These are phyloP conservation scores for Chlorophyllum brunneum DNA, from an alignment of 768 basidiomycete species.

Conservation along the genomic window DNA sequence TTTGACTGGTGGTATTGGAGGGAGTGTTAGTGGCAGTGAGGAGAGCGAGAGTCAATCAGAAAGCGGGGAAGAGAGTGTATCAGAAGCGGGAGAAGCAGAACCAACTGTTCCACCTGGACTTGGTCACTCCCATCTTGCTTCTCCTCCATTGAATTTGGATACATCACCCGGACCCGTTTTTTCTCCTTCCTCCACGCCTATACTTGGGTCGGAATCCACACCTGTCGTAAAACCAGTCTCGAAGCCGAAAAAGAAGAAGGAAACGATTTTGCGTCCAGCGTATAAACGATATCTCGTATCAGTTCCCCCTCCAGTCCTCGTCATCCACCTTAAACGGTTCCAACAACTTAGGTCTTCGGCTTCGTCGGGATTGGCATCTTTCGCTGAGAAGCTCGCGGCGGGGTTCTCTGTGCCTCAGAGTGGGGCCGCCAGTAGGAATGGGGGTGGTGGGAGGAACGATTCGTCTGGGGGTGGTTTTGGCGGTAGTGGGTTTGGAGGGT, in stretches of 20 bases:
- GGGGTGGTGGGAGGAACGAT: constrained; percentile 8
- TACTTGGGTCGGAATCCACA: neutral
- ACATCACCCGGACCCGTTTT: neutral
- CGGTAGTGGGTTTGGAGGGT: constrained; percentile 5
- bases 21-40: constrained; percentile 2
- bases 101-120: constrained; percentile 2
- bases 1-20: neutral
- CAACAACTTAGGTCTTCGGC: constrained; percentile 77
- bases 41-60: constrained; percentile 6
- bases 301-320: constrained; percentile 79
- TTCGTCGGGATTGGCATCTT: constrained; percentile 24
- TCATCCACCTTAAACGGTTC: constrained; percentile 93
- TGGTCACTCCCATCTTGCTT: neutral
- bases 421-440: neutral
- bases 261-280: constrained; percentile 75
- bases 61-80: neutral
- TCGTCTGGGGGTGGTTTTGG: neutral
- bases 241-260: constrained; percentile 37
- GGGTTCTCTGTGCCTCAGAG: constrained; percentile 1
- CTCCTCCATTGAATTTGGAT: too few species aligned
- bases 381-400: constrained; percentile 1
- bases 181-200: neutral
- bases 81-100: neutral
- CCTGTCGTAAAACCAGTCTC: constrained; percentile 16
- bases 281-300: constrained; percentile 95